These are phyloP conservation scores for Raffaelea arxii DNA, from an alignment of 2,329 filamentous ascomycete species.

Conservation along the genomic window DNA sequence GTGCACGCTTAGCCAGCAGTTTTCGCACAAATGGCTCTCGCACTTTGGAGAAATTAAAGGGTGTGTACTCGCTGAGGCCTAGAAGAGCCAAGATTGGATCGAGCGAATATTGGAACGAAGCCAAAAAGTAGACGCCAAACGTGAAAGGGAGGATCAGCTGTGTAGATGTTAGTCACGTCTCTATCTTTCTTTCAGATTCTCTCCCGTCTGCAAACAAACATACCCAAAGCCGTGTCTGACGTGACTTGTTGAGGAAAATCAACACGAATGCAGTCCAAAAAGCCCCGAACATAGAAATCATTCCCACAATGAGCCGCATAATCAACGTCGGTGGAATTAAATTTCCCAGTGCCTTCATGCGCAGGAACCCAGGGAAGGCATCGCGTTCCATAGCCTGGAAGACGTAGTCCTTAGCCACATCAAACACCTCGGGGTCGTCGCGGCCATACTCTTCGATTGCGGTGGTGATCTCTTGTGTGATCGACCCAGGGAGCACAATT, in stretches of 20 bases:
- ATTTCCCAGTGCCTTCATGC: slow-evolving; percentile 92
- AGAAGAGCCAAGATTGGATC: slow-evolving; percentile 82
- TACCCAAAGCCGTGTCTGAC: slow-evolving; percentile 76
- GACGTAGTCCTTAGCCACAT: slow-evolving; percentile 96
- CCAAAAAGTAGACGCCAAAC: slow-evolving; percentile 77
- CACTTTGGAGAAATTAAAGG: slow-evolving; percentile 81
- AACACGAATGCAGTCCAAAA: slow-evolving; percentile 93
- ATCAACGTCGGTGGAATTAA: slow-evolving; percentile 86
- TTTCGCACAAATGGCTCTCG: slow-evolving; percentile 85
- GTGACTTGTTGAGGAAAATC: slow-evolving; percentile 76
- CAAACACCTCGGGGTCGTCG: slow-evolving; percentile 95
- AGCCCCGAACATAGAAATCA: slow-evolving; percentile 78
- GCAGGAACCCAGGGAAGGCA: slow-evolving; percentile 93
- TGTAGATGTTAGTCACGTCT: slow-evolving; percentile 16
- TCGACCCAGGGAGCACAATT: slow-evolving; percentile 82
- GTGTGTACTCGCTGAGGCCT: slow-evolving; percentile 94
- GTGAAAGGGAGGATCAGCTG: slow-evolving; percentile 78
- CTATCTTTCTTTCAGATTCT: too few relatives aligned
- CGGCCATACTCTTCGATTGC: slow-evolving; percentile 85
- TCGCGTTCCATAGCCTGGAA: slow-evolving; percentile 99
- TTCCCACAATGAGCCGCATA: slow-evolving; percentile 72
- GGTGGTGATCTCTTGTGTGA: slow-evolving; percentile 75
- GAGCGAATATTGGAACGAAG: slow-evolving; percentile 90
- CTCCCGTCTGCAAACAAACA: slow-evolving; percentile 28
- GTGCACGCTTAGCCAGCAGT: slow-evolving; percentile 71